A percentile compares a stretch with the other conserved stretches of the same genome.
Evolutionary conservation across 148 eudicot genomes (phyloP).

Genomic region (Silene uniflora): DNA sequence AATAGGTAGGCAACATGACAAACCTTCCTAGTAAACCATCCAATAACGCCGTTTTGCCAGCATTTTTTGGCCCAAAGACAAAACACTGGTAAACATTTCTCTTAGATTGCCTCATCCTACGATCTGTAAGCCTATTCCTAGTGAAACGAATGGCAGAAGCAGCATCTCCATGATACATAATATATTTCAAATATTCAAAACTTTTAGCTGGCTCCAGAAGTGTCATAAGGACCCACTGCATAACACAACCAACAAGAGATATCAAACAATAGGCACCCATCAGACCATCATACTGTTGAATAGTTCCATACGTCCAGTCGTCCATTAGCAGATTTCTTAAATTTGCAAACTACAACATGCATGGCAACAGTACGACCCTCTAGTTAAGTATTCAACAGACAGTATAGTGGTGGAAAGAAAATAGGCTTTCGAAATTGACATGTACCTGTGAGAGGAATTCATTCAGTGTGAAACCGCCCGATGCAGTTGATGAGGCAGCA

Average conservation of each 20-base stretch:
- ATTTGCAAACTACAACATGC: too few relatives aligned
- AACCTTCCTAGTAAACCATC: slow-evolving; percentile 77
- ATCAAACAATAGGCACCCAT: neutral
- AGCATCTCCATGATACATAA: slow-evolving; percentile 78
- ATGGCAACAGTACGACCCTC: neutral
- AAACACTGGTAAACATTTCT: slow-evolving; percentile 80
- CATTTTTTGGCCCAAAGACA: slow-evolving; percentile 74
- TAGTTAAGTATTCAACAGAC: neutral
- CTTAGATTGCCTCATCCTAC: slow-evolving; percentile 74
- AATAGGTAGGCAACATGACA: neutral
- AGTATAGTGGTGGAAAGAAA: neutral
- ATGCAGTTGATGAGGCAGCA: too few relatives aligned
- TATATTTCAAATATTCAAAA: slow-evolving; percentile 75
- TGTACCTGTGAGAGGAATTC: too few relatives aligned
- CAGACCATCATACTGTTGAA: neutral
- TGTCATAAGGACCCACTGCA: too few relatives aligned
- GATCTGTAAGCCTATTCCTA: slow-evolving; percentile 73
- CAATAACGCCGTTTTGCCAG: slow-evolving; percentile 79
- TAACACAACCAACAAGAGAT: slow-evolving; percentile 14
- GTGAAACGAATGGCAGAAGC: slow-evolving; percentile 74
- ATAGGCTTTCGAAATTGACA: neutral
- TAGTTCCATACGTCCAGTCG: neutral
- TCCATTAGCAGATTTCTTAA: too few relatives aligned
- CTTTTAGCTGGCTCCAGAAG: slow-evolving; percentile 75
- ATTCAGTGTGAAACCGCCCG: too few relatives aligned